Conservation (phyloP, 306 rosid species). For the Dryas drummondii region DNA sequence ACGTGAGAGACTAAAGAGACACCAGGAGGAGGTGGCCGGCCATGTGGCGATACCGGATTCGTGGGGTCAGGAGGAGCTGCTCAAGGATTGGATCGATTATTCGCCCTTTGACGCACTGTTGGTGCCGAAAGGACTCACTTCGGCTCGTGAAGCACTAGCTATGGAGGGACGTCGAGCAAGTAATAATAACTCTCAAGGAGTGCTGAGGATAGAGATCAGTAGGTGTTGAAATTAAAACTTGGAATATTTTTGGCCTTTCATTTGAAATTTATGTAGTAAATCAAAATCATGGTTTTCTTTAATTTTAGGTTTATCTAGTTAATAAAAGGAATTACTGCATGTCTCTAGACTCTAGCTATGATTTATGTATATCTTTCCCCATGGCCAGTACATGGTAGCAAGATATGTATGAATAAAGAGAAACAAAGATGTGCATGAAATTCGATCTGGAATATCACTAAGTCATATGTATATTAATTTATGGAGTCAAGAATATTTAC, state of each 20-base stretch:
- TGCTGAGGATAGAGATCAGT: slow-evolving; percentile 37
- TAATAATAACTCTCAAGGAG: slow-evolving; percentile 24
- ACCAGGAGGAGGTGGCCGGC: slow-evolving; percentile 54
- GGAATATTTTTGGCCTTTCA: background rate
- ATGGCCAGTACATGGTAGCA: background rate
- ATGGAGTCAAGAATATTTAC: no score
- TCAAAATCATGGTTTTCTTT: background rate
- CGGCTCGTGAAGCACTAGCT: slow-evolving; percentile 70
- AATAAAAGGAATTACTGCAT: no score
- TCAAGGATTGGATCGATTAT: slow-evolving; percentile 59
- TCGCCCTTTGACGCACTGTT: slow-evolving; percentile 52
- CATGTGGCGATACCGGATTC: slow-evolving; percentile 51
- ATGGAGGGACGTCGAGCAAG: slow-evolving; percentile 43
- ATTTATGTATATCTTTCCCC: no score
- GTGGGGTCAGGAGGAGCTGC: slow-evolving; percentile 58
- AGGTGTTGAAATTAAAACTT: slow-evolving; percentile 18
- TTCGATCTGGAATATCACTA: background rate
- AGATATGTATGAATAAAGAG: background rate
- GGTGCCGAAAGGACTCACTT: slow-evolving; percentile 43
- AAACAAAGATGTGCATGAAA: background rate
- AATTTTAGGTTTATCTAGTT: background rate
- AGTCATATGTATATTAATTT: background rate
- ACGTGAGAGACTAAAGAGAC: slow-evolving; percentile 58
- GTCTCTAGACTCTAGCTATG: no score
- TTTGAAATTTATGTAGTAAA: background rate